Evolutionary conservation across 2,329 filamentous ascomycete species (phyloP).

Genomic region (Furcasterigmium furcatum): DNA sequence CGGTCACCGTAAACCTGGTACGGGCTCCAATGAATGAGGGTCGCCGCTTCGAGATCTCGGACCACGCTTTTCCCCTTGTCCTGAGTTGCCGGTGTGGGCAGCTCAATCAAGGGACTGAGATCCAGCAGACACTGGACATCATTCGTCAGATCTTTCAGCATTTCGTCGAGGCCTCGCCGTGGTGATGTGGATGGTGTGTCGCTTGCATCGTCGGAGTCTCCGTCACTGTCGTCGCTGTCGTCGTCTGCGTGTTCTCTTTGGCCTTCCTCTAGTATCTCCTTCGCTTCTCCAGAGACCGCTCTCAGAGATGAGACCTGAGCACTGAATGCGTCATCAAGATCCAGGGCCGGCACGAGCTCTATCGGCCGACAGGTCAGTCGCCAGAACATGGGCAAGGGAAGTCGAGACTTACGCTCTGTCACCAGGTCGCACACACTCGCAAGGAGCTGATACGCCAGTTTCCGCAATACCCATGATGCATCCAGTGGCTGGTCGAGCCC

Average conservation of each 20-base stretch:
- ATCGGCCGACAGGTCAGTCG: neutral
- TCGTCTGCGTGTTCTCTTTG: neutral
- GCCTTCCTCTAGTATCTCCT: neutral
- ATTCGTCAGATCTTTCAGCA: neutral
- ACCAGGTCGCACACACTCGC: neutral
- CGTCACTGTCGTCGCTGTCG: neutral
- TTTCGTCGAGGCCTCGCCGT: neutral
- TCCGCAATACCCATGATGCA: neutral
- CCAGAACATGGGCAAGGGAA: neutral
- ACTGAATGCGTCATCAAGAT: neutral
- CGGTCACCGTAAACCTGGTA: neutral
- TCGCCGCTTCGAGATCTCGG: neutral
- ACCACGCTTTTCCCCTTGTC: neutral
- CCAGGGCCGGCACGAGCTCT: neutral
- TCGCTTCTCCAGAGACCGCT: neutral
- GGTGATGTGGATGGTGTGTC: neutral
- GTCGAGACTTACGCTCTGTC: neutral
- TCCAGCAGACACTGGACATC: slow-evolving; percentile 2
- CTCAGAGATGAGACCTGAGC: neutral
- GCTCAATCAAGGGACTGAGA: neutral
- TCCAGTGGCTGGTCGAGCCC: neutral
- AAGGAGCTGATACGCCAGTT: neutral
- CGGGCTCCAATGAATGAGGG: neutral
- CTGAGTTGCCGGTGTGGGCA: neutral
- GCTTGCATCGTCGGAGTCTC: neutral